phyloP scores from a whole-genome alignment of 176 grass and related monocot species.

The Carex myosuroides region DNA sequence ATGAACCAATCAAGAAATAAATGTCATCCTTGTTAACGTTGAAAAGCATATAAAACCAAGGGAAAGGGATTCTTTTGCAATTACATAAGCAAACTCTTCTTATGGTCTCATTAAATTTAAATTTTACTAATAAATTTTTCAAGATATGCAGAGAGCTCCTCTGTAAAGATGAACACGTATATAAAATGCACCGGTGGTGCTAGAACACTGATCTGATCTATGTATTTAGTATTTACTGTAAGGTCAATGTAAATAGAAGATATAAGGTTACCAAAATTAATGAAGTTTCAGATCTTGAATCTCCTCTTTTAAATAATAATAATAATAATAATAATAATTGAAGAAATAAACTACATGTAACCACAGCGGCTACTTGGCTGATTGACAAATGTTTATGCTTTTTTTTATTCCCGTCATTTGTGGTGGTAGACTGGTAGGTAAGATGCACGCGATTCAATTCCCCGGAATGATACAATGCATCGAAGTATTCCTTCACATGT shows the following conservation, averaged over 20 bases:
- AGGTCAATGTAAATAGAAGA: not conserved
- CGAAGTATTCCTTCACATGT: not conserved
- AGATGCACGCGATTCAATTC: not conserved
- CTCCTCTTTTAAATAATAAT: no score
- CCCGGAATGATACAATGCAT: slow-evolving; percentile 1
- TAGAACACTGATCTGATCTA: not conserved
- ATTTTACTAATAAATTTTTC: not conserved
- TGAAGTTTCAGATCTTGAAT: no score
- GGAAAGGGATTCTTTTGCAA: not conserved
- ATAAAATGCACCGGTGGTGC: not conserved
- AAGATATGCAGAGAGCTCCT: not conserved
- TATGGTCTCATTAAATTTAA: not conserved
- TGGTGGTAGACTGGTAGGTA: not conserved
- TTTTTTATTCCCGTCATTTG: not conserved
- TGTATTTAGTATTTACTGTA: not conserved
- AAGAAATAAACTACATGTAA: not conserved
- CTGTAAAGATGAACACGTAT: not conserved
- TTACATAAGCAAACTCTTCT: not conserved
- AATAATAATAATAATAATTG: no score
- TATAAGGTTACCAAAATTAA: not conserved
- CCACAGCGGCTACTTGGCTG: not conserved
- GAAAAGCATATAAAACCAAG: not conserved
- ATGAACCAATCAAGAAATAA: not conserved
- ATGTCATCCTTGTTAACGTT: not conserved
- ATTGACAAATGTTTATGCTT: not conserved